Percentiles rank a stretch among this genome's conserved stretches.
Evolutionary conservation across 805 yeast genomes (phyloP).

Genomic region (Candida qinlingensis): DNA sequence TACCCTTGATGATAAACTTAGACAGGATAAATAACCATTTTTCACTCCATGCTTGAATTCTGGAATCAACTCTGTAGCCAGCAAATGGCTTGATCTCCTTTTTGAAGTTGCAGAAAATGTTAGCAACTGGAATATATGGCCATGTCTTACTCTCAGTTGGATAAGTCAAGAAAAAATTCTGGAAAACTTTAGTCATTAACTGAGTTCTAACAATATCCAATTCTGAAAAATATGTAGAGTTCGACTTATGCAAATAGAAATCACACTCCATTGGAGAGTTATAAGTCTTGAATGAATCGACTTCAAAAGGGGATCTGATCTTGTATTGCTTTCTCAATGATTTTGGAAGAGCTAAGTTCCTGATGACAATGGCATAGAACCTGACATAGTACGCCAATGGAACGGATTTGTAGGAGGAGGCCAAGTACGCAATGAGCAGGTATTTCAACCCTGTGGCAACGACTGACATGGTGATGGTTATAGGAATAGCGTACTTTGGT

Average conservation of each 20-base stretch:
- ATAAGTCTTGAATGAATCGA: constrained; percentile 40
- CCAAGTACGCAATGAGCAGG: constrained; percentile 15
- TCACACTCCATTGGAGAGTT: constrained; percentile 81
- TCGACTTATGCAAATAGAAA: constrained; percentile 80
- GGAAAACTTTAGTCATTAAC: constrained; percentile 51
- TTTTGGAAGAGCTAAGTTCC: constrained; percentile 32
- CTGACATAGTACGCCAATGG: constrained; percentile 65
- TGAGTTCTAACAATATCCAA: constrained; percentile 74
- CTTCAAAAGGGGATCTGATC: constrained; percentile 33
- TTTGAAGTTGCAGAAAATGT: constrained; percentile 60
- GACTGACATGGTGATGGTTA: not conserved
- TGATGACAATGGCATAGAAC: constrained; percentile 46
- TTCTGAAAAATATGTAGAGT: constrained; percentile 79
- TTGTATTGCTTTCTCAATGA: constrained; percentile 11
- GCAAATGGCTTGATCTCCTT: constrained; percentile 70
- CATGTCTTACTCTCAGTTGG: constrained; percentile 34
- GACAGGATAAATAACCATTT: constrained; percentile 79
- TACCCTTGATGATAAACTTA: constrained; percentile 38
- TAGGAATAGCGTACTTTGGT: no score
- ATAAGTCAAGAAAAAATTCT: constrained; percentile 44
- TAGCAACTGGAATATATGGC: constrained; percentile 68
- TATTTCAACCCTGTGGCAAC: constrained; percentile 4
- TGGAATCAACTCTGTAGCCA: constrained; percentile 47
- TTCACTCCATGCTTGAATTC: constrained; percentile 75
- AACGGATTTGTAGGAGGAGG: constrained; percentile 53